Evolutionary conservation across 2,329 filamentous ascomycete genomes (phyloP).

Genomic region (Xylaria sp.): DNA sequence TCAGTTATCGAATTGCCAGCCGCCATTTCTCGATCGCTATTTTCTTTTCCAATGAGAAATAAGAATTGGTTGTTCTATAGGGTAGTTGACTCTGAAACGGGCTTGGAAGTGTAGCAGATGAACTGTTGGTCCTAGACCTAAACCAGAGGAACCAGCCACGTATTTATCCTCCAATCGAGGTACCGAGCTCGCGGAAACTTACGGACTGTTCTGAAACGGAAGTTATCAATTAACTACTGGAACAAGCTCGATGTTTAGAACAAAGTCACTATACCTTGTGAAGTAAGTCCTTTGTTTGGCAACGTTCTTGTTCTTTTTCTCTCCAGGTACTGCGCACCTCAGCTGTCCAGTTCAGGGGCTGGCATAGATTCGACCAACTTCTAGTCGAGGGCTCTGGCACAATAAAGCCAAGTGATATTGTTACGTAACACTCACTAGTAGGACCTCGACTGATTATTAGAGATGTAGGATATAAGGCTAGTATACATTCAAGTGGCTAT

Average conservation of each 20-base stretch:
- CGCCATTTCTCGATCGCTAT: background rate
- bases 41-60: background rate
- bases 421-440: background rate
- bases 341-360: background rate
- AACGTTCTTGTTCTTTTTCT: background rate
- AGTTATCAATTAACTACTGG: background rate
- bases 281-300: background rate
- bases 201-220: background rate
- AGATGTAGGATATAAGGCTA: background rate
- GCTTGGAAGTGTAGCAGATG: background rate
- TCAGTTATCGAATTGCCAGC: background rate
- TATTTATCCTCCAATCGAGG: background rate
- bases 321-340: too few species aligned
- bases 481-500: background rate
- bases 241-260: conserved; percentile 1
- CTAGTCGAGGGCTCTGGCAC: background rate
- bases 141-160: too few species aligned
- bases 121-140: background rate
- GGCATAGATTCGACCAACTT: background rate
- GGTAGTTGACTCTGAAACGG: background rate
- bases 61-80: background rate
- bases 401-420: background rate
- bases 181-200: background rate
- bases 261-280: background rate
- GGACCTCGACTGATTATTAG: background rate